These are phyloP conservation scores for Stentor roeselii DNA, from an alignment of 73 alveolate species.

Conservation along the genomic window DNA sequence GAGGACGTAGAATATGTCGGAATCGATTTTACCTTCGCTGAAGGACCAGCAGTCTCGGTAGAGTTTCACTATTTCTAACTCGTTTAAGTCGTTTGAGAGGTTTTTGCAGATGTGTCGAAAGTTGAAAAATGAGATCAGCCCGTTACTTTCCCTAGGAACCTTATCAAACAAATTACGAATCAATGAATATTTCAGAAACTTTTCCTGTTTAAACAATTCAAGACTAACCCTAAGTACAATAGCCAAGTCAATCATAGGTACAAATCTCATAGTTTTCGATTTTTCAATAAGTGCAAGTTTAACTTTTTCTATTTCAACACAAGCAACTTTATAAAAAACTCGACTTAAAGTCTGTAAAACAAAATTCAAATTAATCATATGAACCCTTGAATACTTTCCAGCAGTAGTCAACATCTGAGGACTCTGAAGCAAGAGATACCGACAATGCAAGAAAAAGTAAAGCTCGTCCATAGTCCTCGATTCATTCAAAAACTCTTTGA, in stretches of 20 bases:
- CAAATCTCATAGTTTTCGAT: background rate
- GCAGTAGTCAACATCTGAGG: constrained; percentile 49
- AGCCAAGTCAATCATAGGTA: constrained; percentile 30
- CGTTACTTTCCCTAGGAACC: constrained; percentile 9
- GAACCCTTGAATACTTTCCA: constrained; percentile 46
- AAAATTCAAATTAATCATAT: constrained; percentile 35
- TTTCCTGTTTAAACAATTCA: constrained; percentile 6
- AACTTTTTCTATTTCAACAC: constrained; percentile 29
- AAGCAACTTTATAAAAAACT: constrained; percentile 35
- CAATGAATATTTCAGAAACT: background rate
- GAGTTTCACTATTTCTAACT: constrained; percentile 29
- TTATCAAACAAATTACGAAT: background rate
- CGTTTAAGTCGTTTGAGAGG: constrained; percentile 36
- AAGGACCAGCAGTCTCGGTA: constrained; percentile 46
- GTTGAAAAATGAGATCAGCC: constrained; percentile 34
- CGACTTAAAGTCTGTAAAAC: constrained; percentile 47
- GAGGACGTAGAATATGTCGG: constrained; percentile 41
- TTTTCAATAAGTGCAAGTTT: background rate
- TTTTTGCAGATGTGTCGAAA: constrained; percentile 42
- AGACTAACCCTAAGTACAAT: constrained; percentile 39
- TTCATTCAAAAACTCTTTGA: constrained; percentile 72
- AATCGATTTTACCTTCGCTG: constrained; percentile 39
- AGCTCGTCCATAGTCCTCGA: constrained; percentile 60
- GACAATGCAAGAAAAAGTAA: constrained; percentile 60
- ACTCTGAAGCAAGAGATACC: constrained; percentile 67